phyloP scores from a whole-genome alignment of 2,329 filamentous ascomycete species.

The Pyrenophora graminea region DNA sequence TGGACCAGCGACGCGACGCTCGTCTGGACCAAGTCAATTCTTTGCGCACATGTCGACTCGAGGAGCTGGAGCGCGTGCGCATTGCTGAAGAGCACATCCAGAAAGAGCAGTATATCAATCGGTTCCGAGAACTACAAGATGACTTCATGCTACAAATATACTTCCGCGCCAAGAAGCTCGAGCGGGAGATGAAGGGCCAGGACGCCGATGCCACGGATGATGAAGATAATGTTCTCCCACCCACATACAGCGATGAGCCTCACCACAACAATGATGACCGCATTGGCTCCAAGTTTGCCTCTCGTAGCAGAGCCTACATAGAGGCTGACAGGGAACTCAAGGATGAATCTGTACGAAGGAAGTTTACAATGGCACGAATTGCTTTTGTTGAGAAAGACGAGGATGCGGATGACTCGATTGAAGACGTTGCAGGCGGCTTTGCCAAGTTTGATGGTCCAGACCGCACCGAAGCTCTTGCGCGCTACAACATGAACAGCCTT shows the following conservation, averaged over 20 bases:
- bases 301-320: constrained; percentile 48
- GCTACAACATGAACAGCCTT: constrained; percentile 43
- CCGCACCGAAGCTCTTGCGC: constrained; percentile 47
- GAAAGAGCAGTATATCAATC: constrained; percentile 43
- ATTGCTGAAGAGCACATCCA: constrained; percentile 43
- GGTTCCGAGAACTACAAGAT: constrained; percentile 39
- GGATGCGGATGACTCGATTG: constrained; percentile 40
- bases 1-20: constrained; percentile 54
- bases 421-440: constrained; percentile 41
- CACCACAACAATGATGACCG: constrained; percentile 30
- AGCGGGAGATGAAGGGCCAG: constrained; percentile 40
- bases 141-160: constrained; percentile 44
- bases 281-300: constrained; percentile 44
- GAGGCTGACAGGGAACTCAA: constrained; percentile 46
- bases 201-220: constrained; percentile 49
- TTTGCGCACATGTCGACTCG: constrained; percentile 44
- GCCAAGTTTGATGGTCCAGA: constrained; percentile 49
- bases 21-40: constrained; percentile 47
- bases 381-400: constrained; percentile 35
- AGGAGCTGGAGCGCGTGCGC: constrained; percentile 44
- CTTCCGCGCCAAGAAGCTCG: constrained; percentile 45
- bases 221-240: constrained; percentile 44
- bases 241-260: constrained; percentile 38
- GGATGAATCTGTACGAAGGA: constrained; percentile 31
- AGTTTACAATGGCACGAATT: constrained; percentile 27